Evolutionary conservation across 441 rosid genomes (phyloP).

Genomic region (Adansonia gregorii): DNA sequence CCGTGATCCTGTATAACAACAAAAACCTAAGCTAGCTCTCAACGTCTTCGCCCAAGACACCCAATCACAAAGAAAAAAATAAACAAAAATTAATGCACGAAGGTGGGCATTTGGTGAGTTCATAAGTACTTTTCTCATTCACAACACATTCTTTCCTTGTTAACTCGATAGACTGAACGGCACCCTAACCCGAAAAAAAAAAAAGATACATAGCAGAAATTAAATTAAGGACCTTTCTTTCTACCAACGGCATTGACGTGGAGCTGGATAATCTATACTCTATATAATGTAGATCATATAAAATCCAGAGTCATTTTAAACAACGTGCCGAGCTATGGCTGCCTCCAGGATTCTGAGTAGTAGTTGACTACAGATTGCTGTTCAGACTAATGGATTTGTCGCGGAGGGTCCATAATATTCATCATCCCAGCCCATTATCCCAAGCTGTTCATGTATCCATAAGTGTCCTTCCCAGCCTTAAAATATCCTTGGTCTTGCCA

Average conservation of each 20-base stretch:
- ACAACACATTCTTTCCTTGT: conserved; percentile 28
- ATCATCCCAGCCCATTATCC: conserved; percentile 85
- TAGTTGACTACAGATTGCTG: not conserved
- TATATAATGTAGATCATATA: not conserved
- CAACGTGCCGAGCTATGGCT: not conserved
- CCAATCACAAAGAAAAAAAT: conserved; percentile 31
- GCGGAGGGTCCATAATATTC: conserved; percentile 66
- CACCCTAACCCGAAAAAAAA: conserved; percentile 22
- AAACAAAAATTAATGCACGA: conserved; percentile 21
- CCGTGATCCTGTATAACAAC: conserved; percentile 40
- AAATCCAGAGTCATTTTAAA: not conserved
- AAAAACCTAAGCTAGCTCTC: conserved; percentile 44
- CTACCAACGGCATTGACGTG: not conserved
- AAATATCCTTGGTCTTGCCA: conserved; percentile 84
- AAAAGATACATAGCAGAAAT: conserved; percentile 10
- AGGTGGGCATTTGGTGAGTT: conserved; percentile 46
- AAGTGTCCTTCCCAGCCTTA: conserved; percentile 55
- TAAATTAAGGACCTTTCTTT: conserved; percentile 13
- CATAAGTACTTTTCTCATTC: conserved; percentile 36
- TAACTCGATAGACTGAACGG: conserved; percentile 26
- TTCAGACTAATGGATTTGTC: conserved; percentile 63
- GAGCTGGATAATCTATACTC: not conserved
- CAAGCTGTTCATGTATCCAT: conserved; percentile 57
- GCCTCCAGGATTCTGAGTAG: not conserved
- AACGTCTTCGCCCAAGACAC: conserved; percentile 45